Evolutionary conservation across 139 green algal genomes (phyloP), one percentile per base, ranked within the genome.

Genomic region (Helicosporidium sp.): DNA sequence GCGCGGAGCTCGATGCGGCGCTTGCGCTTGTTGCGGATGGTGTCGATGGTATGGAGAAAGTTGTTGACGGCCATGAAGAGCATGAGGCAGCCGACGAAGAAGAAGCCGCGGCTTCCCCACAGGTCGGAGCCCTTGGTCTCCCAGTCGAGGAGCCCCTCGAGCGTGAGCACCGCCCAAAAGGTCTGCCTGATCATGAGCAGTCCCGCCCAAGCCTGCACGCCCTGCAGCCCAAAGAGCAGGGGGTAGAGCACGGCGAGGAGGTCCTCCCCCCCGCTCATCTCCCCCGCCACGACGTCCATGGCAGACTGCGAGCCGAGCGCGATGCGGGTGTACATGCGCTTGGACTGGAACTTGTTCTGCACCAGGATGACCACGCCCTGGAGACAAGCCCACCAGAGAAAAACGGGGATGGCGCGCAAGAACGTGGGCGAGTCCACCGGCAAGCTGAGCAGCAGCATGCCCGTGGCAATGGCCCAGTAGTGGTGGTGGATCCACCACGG

Each of bases 401-500:
- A 74, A 22, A 63, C 55, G 28, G 51, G 65, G 41, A 65, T 58
- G 31, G 69, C 60, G 6, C 40, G 54, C 15, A 54, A 46, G 19
- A 69, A 58, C 4, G 59, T 59, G 5, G 70, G 69, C 18, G 74
- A 84, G 67, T 91, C 81, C 7, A 94, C 72, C 0, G 83, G 80
- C 51, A 93, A 72, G 7, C 76, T 79, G 20, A 97, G 68, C 60
- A 91, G 73, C 6, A 87, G 54, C 42, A 92, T 53, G 31, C 65
- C 72, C 28, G 72, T 78, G 6, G 46, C 55, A 4, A 80, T 72
- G 18, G 72, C 75, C 71, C 77, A 86, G 69, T 87, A 92, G 75
- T 97, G 87, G 71, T 95, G 85, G 29, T 73, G 63, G 43, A 95
- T 89, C 84, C 82, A 93, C 84, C 86, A 94, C 22, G 56, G 37